phyloP scores from a whole-genome alignment of 2,329 filamentous ascomycete species.

The Phaeoacremonium minimum region DNA sequence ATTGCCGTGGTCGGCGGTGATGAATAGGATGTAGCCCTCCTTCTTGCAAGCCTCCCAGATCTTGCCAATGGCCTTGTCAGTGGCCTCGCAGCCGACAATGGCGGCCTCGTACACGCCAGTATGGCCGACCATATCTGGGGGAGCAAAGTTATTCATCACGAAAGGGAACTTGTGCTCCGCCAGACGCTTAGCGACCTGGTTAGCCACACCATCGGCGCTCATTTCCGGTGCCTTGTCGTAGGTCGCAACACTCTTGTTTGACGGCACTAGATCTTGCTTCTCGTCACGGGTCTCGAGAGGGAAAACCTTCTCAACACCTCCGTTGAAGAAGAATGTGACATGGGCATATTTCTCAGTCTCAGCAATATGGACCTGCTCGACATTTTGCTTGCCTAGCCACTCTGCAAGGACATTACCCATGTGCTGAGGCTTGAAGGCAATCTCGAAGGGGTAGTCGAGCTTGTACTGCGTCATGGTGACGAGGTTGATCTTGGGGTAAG shows the following conservation, averaged over 20 bases:
- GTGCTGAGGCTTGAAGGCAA: slow-evolving; percentile 89
- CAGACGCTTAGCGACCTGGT: slow-evolving; percentile 86
- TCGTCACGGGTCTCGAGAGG: slow-evolving; percentile 87
- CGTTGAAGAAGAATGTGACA: slow-evolving; percentile 99
- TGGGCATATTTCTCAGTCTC: slow-evolving; percentile 99
- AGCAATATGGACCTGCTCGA: slow-evolving; percentile 93
- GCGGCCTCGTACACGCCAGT: slow-evolving; percentile 96
- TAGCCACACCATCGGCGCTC: slow-evolving; percentile 85
- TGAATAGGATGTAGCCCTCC: slow-evolving; percentile 87
- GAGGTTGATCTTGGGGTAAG: slow-evolving; percentile 86
- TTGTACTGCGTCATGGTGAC: slow-evolving; percentile 99
- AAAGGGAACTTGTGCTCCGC: slow-evolving; percentile 85
- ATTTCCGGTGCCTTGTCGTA: slow-evolving; percentile 96
- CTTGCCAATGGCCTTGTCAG: slow-evolving; percentile 88
- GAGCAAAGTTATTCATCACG: slow-evolving; percentile 99
- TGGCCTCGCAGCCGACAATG: slow-evolving; percentile 76
- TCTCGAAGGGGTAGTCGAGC: slow-evolving; percentile 83
- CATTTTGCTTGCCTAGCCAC: slow-evolving; percentile 83
- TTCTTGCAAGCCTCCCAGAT: slow-evolving; percentile 94
- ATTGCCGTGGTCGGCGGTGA: slow-evolving; percentile 96
- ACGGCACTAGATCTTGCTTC: slow-evolving; percentile 71
- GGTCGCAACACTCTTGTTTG: slow-evolving; percentile 83
- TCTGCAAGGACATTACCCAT: slow-evolving; percentile 99
- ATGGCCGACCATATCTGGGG: slow-evolving; percentile 98
- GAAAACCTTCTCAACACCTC: slow-evolving; percentile 95